Percentiles rank a stretch among this genome's conserved stretches.
Evolutionary conservation across 2,329 filamentous ascomycete genomes (phyloP).

Genomic region (Trichoderma sp.): DNA sequence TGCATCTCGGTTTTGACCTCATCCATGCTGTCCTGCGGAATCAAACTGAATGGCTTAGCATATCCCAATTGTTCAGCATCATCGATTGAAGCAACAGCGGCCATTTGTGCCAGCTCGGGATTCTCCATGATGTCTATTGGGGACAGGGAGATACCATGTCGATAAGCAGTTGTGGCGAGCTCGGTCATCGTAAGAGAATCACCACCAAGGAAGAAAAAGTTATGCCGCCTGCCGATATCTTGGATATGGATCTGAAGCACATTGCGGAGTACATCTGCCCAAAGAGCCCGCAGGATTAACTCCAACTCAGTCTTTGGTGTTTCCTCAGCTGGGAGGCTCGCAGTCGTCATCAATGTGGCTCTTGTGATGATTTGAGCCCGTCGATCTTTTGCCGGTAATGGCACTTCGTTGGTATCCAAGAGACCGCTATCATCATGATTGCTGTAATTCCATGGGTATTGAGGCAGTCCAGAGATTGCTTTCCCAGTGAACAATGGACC

Average conservation of each 20-base stretch:
- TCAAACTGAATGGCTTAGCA: neutral
- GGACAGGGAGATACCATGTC: conserved; percentile 6
- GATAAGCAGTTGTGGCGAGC: conserved; percentile 2
- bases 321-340: neutral
- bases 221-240: conserved; percentile 23
- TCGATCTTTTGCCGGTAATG: neutral
- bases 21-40: neutral
- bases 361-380: neutral
- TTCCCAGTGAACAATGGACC: neutral
- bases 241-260: neutral
- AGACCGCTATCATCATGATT: neutral
- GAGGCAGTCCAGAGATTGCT: neutral
- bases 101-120: conserved; percentile 3
- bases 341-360: neutral
- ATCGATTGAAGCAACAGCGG: neutral
- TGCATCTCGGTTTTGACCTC: neutral
- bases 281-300: neutral
- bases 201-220: conserved; percentile 10
- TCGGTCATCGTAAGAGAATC: conserved; percentile 12
- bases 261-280: conserved; percentile 4
- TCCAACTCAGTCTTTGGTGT: conserved; percentile 3
- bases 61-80: neutral
- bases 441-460: neutral
- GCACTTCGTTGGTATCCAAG: neutral
- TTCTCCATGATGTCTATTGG: neutral